Evolutionary conservation across 129 eudicot genomes (phyloP).

Genomic region (Ambrosia trifida): DNA sequence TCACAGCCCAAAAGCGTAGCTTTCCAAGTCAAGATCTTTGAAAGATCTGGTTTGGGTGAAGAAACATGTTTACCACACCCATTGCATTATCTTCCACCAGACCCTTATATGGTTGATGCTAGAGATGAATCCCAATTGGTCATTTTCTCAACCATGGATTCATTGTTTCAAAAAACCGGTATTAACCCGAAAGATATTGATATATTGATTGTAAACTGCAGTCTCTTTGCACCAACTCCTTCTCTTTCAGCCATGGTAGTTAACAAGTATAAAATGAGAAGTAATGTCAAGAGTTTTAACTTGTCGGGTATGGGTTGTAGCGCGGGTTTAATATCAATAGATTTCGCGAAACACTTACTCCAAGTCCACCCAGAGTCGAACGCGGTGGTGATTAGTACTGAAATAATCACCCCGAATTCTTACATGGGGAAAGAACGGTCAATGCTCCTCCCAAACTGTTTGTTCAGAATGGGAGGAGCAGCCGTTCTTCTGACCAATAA

Average conservation of each 20-base stretch:
- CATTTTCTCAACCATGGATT: conserved; percentile 58
- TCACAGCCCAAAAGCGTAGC: conserved; percentile 49
- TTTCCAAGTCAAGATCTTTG: conserved; percentile 58
- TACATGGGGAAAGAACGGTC: conserved; percentile 69
- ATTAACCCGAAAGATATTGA: conserved; percentile 62
- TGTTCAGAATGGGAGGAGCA: conserved; percentile 77
- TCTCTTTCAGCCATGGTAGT: conserved; percentile 62
- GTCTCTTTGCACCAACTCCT: conserved; percentile 70
- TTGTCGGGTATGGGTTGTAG: conserved; percentile 85
- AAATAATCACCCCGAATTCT: conserved; percentile 57
- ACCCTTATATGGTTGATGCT: conserved; percentile 46
- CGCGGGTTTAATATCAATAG: conserved; percentile 60
- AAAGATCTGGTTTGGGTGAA: conserved; percentile 72
- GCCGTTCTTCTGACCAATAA: conserved; percentile 64
- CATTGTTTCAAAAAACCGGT: conserved; percentile 49
- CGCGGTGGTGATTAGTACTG: conserved; percentile 68
- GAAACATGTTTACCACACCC: conserved; percentile 68
- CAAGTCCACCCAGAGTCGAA: conserved; percentile 63
- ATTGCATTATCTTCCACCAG: conserved; percentile 54
- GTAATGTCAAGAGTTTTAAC: conserved; percentile 60
- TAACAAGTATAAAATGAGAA: conserved; percentile 59
- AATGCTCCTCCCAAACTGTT: conserved; percentile 70
- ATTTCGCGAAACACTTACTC: conserved; percentile 56
- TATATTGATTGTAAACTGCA: conserved; percentile 64
- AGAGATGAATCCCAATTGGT: conserved; percentile 57